Percentiles rank a stretch among this genome's conserved stretches.
Evolutionary conservation across 2,329 filamentous ascomycete species (phyloP).

Genomic region (Sphaerostilbella broomeana): DNA sequence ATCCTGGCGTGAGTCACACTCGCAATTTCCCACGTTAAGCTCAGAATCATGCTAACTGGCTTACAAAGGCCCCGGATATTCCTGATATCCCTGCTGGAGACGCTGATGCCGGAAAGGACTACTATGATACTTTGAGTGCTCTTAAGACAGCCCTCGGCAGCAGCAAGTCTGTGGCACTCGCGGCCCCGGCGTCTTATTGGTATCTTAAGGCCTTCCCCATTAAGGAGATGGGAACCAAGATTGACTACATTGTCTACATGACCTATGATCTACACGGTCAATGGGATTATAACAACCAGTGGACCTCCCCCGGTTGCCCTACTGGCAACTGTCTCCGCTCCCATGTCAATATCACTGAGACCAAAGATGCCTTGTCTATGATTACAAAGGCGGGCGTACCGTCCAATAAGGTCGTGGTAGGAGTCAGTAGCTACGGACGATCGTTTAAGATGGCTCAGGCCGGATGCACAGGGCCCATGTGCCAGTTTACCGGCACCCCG

Average conservation of each 20-base stretch:
- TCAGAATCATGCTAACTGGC: not conserved
- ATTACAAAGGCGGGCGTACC: constrained; percentile 23
- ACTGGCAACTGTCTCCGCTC: constrained; percentile 7
- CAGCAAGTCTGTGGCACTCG: constrained; percentile 26
- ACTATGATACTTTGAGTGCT: constrained; percentile 15
- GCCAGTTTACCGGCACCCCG: constrained; percentile 16
- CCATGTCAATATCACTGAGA: constrained; percentile 22
- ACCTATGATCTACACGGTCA: constrained; percentile 27
- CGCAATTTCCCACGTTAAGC: constrained; percentile 23
- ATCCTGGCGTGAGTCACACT: constrained; percentile 29
- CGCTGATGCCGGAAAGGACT: constrained; percentile 8
- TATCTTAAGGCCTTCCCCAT: constrained; percentile 28
- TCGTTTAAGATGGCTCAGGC: constrained; percentile 23
- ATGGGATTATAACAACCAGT: constrained; percentile 21
- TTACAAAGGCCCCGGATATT: constrained; percentile 17
- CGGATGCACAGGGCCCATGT: constrained; percentile 18
- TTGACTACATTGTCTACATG: constrained; percentile 32
- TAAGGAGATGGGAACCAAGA: constrained; percentile 16
- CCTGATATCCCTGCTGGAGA: constrained; percentile 25
- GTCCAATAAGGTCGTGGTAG: constrained; percentile 22
- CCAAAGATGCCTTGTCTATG: constrained; percentile 22
- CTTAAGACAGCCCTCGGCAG: constrained; percentile 15
- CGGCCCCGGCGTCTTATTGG: constrained; percentile 26
- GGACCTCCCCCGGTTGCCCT: constrained; percentile 14
- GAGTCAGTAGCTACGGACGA: constrained; percentile 23